Percentiles rank a stretch among this genome's conserved stretches.
Conservation (phyloP, 345 rosid genomes). For the Aethionema arabicum region DNA sequence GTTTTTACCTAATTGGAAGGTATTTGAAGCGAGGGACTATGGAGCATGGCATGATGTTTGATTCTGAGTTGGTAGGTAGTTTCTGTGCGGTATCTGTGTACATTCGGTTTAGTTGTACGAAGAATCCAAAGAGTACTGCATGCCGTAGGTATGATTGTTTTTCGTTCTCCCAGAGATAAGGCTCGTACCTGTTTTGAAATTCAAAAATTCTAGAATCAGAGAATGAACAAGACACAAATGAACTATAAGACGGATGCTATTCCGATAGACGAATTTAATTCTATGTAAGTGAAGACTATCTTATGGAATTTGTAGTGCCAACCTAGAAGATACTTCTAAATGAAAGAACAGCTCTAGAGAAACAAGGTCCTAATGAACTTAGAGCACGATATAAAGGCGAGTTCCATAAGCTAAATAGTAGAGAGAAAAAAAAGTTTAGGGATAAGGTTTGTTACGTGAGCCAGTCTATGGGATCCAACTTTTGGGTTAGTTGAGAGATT, state of each 20-base stretch:
- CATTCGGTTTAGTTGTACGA: conserved; percentile 93
- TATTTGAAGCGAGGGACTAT: conserved; percentile 93
- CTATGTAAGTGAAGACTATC: neutral
- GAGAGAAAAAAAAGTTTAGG: conserved; percentile 18
- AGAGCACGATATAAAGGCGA: conserved; percentile 5
- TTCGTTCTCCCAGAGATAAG: conserved; percentile 94
- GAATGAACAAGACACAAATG: neutral
- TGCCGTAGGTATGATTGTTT: conserved; percentile 83
- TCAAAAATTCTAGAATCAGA: conserved; percentile 22
- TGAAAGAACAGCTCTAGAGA: neutral
- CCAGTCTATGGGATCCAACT: conserved; percentile 98
- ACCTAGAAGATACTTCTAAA: too few relatives aligned
- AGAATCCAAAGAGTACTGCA: conserved; percentile 97
- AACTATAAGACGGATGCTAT: neutral
- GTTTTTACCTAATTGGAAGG: conserved; percentile 83
- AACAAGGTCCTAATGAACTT: conserved; percentile 5
- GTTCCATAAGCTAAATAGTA: neutral
- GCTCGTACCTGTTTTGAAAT: conserved; percentile 67
- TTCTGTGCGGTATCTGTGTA: conserved; percentile 84
- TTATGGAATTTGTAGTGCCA: neutral
- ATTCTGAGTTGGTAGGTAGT: conserved; percentile 83
- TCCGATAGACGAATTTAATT: too few relatives aligned
- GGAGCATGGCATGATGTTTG: conserved; percentile 94
- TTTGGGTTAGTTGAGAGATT: conserved; percentile 57
- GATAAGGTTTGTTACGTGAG: conserved; percentile 65